A percentile compares a stretch with the other conserved stretches of the same genome.
phyloP scores from a whole-genome alignment of 768 basidiomycete genomes.

The Suillus paluster region DNA sequence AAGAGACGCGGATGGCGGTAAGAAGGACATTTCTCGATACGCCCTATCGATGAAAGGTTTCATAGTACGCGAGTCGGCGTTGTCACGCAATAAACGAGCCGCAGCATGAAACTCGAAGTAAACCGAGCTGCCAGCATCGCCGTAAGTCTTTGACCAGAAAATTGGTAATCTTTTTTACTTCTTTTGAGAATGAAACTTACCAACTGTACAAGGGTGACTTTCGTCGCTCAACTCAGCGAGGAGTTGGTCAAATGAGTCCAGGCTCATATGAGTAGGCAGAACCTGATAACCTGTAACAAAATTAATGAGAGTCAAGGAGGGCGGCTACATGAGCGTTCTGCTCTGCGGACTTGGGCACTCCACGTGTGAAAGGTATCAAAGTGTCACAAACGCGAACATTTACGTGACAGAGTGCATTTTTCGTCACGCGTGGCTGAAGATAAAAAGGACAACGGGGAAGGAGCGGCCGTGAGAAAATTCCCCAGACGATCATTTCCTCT shows the following conservation, averaged over 20 bases:
- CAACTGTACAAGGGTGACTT: conserved; percentile 2
- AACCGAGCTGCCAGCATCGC: not conserved
- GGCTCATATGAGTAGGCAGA: not conserved
- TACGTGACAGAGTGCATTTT: conserved; percentile 42
- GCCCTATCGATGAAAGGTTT: conserved; percentile 51
- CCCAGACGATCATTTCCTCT: conserved; percentile 51
- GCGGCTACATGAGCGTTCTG: not conserved
- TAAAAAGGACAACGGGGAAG: conserved; percentile 63
- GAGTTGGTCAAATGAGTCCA: conserved; percentile 7
- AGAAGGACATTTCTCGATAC: conserved; percentile 52
- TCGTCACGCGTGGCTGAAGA: conserved; percentile 52
- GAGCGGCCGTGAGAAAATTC: conserved; percentile 52
- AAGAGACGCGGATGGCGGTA: conserved; percentile 35
- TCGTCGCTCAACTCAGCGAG: conserved; percentile 2
- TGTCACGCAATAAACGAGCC: conserved; percentile 8
- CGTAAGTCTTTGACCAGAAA: conserved; percentile 9
- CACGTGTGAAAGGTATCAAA: conserved; percentile 20
- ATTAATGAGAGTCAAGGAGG: not conserved
- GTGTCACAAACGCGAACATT: conserved; percentile 28
- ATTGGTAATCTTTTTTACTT: not conserved
- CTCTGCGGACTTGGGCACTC: conserved; percentile 1
- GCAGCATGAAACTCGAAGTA: not conserved
- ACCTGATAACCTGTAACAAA: not conserved
- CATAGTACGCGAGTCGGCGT: conserved; percentile 11
- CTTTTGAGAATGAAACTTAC: conserved; percentile 4